These are phyloP conservation scores for Galerina marginata DNA, from an alignment of 768 basidiomycete genomes.

Conservation along the genomic window DNA sequence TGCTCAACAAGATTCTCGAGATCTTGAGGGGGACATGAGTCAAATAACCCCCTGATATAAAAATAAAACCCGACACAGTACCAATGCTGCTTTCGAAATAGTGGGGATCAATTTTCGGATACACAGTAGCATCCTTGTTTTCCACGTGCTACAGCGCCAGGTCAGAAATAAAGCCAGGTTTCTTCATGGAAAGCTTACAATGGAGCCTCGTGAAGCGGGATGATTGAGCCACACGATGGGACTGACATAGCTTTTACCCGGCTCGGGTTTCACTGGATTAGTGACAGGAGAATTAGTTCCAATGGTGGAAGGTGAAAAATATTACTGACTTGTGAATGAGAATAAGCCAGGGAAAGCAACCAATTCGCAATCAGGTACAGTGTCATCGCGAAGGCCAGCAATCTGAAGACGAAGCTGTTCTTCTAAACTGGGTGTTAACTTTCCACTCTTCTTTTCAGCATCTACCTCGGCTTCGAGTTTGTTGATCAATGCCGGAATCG, in stretches of 20 bases:
- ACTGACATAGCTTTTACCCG: constrained; percentile 50
- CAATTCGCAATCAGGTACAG: constrained; percentile 31
- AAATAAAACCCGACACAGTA: constrained; percentile 10
- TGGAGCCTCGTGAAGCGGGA: constrained; percentile 51
- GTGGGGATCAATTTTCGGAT: constrained; percentile 45
- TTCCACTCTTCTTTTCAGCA: constrained; percentile 17
- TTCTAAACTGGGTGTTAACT: constrained; percentile 35
- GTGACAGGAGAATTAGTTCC: not conserved
- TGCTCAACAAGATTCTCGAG: constrained; percentile 38
- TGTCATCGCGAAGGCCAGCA: constrained; percentile 30
- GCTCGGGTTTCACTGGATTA: constrained; percentile 35
- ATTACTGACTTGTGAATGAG: constrained; percentile 14
- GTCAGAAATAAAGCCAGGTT: not conserved
- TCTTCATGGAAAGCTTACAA: constrained; percentile 37
- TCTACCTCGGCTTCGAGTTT: constrained; percentile 30
- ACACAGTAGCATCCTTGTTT: constrained; percentile 36
- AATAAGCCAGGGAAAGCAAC: constrained; percentile 26
- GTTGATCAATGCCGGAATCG: constrained; percentile 20
- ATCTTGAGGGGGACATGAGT: constrained; percentile 21
- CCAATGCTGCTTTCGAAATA: constrained; percentile 49
- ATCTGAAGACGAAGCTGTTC: constrained; percentile 49
- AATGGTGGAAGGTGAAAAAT: not conserved
- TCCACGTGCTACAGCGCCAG: constrained; percentile 30
- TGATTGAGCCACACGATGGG: constrained; percentile 45
- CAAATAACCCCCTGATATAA: not conserved